Base-by-base conservation (phyloP, 108 stramenopile species). In the Conticribra weissflogii region DNA sequence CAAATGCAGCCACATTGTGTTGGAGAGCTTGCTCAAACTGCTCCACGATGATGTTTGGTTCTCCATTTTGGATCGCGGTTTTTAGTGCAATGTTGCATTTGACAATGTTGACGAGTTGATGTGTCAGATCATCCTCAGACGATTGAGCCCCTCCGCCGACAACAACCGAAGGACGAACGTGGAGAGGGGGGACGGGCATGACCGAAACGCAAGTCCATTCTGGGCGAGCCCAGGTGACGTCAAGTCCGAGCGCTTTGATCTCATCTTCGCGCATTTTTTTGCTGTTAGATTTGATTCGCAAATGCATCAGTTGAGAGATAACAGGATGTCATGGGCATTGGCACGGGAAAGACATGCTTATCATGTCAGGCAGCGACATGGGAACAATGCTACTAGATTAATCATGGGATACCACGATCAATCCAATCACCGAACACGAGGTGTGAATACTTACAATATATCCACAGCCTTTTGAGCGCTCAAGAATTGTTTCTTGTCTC, bases 181-280 rank as follows among this genome's bases (percentile, higher is more conserved):
- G 99, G 24, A 97, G 88, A 8, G 98, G 99, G 19, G 97, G 96
- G 27, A 99, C 97, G 25, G 99, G 98, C 50, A 99, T 78, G 30
- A 98, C 99, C 59, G 97, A 94, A 34, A 97, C 83, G 22, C 98
- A 69, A 73, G 98, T 83, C 98, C 98, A 99, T 62, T 98, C 98
- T 2, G 99, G 98, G 22, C 97, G 88, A n/a, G 95, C 91, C 74
- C 84, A 93, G 46, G 84, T 81, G 28, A 93, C 85, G 79, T 98
- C 88, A 30, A 98, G 83, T 32, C 99, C 99, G 46, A 99, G 83
- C 5, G 72, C 72, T 67, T 83, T 84, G 62, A 88, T 83, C 59
- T 98, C 98, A 54, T 97, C 95, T 50, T 97, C 96, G 54, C 90
- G 84, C 84, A 99, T 95, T 57, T 88, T 93, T 66, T 86, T 88